Evolutionary conservation across 2,329 filamentous ascomycete genomes (phyloP).

Genomic region (Cytospora piceicola): DNA sequence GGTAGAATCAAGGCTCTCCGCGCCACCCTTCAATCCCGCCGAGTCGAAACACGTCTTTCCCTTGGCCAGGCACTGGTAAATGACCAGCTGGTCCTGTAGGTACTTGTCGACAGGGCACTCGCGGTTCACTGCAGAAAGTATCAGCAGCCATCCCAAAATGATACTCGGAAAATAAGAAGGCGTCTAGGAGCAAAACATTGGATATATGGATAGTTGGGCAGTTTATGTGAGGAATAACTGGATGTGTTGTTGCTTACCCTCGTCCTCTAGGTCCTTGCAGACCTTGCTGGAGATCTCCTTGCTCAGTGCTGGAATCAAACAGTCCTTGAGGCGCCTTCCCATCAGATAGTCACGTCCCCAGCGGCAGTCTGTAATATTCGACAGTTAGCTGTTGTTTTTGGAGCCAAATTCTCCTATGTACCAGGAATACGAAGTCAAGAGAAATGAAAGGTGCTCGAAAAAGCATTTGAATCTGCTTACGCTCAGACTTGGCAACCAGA

Average conservation of each 20-base stretch:
- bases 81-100: slow-evolving; percentile 64
- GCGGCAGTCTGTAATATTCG: slow-evolving; percentile 38
- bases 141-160: not conserved
- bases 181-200: not conserved
- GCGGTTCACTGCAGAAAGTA: slow-evolving; percentile 36
- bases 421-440: not conserved
- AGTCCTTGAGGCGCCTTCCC: slow-evolving; percentile 28
- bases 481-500: slow-evolving; percentile 56
- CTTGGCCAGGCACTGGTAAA: slow-evolving; percentile 63
- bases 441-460: not conserved
- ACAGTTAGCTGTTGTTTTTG: not conserved
- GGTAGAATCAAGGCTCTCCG: slow-evolving; percentile 4
- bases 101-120: slow-evolving; percentile 58
- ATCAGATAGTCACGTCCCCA: slow-evolving; percentile 54
- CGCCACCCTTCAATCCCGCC: slow-evolving; percentile 5
- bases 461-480: not conserved
- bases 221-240: not conserved
- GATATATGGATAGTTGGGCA: not conserved
- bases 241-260: slow-evolving; percentile 36
- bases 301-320: slow-evolving; percentile 37
- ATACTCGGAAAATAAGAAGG: too few relatives aligned
- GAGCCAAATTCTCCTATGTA: not conserved
- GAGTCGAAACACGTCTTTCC: slow-evolving; percentile 53
- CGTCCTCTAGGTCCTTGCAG: slow-evolving; percentile 50
- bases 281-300: slow-evolving; percentile 50